Evolutionary conservation across 495 filamentous ascomycete genomes (phyloP).

Genomic region (Aspergillus incahuasiensis): DNA sequence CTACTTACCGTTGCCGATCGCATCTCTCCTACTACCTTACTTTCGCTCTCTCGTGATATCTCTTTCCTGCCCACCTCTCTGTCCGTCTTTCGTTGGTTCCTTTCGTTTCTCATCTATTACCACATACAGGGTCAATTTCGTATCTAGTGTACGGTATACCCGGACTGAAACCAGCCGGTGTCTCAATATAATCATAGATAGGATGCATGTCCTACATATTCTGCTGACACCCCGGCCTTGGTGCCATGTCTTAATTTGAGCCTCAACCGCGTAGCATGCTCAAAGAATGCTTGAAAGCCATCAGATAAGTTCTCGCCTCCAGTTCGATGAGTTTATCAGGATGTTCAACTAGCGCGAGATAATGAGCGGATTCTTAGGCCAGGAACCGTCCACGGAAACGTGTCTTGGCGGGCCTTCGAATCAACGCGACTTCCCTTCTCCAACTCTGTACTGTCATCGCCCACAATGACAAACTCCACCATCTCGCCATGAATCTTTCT

Average conservation of each 20-base stretch:
- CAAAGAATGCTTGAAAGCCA: neutral
- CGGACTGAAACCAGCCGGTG: neutral
- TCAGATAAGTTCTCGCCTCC: neutral
- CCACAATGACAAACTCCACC: constrained; percentile 9
- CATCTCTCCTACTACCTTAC: neutral
- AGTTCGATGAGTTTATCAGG: neutral
- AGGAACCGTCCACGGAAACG: neutral
- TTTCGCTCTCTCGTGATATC: neutral
- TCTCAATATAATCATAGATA: neutral
- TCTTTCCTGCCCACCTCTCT: neutral
- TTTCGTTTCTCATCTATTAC: neutral
- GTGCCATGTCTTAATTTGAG: neutral
- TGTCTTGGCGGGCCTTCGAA: neutral
- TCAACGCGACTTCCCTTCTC: neutral
- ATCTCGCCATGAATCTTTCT: constrained; percentile 16
- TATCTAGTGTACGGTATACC: neutral
- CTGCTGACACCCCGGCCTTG: neutral
- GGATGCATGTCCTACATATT: neutral
- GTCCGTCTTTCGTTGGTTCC: neutral
- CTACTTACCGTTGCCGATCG: neutral
- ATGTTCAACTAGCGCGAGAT: neutral
- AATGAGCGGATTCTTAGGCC: neutral
- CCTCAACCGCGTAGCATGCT: too few relatives aligned
- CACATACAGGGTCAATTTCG: neutral
- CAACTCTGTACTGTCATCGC: neutral